phyloP scores from a whole-genome alignment of 345 rosid genomes.

The Theobroma cacao region DNA sequence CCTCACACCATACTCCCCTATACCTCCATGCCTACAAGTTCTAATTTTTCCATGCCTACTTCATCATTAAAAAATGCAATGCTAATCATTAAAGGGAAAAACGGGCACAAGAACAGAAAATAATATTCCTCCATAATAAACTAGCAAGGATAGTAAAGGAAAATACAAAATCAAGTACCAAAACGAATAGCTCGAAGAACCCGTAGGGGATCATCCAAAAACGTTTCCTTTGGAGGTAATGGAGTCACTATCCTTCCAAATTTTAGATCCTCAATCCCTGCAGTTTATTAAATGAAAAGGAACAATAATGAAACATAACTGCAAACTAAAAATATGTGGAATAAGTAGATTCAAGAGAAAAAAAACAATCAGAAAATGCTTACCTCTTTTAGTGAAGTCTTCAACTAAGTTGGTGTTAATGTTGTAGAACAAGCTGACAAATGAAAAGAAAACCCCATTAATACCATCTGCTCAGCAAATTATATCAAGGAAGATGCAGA shows the following conservation, averaged over 20 bases:
- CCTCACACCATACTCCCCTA: background rate
- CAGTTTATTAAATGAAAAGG: conserved; percentile 5
- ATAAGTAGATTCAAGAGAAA: conserved; percentile 2
- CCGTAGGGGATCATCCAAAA: conserved; percentile 93
- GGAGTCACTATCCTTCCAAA: conserved; percentile 88
- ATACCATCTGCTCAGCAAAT: conserved; percentile 2
- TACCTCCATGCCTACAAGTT: background rate
- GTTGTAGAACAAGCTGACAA: conserved; percentile 84
- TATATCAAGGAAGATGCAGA: background rate
- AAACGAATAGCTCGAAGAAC: conserved; percentile 98
- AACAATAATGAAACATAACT: background rate
- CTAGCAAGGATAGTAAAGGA: background rate
- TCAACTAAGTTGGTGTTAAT: conserved; percentile 70
- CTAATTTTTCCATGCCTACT: background rate
- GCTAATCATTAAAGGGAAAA: background rate
- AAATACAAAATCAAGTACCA: conserved; percentile 46
- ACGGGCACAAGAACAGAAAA: background rate
- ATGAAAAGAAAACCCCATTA: conserved; percentile 19
- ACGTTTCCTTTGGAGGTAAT: conserved; percentile 77
- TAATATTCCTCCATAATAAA: background rate
- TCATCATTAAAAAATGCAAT: background rate
- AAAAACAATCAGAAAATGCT: conserved; percentile 10
- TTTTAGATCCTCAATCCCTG: conserved; percentile 82
- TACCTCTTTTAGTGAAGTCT: conserved; percentile 91
- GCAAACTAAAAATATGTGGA: background rate